Evolutionary conservation across 2,329 filamentous ascomycete species (phyloP), one percentile per base, ranked within the genome.

Genomic region (Monilinia laxa): DNA sequence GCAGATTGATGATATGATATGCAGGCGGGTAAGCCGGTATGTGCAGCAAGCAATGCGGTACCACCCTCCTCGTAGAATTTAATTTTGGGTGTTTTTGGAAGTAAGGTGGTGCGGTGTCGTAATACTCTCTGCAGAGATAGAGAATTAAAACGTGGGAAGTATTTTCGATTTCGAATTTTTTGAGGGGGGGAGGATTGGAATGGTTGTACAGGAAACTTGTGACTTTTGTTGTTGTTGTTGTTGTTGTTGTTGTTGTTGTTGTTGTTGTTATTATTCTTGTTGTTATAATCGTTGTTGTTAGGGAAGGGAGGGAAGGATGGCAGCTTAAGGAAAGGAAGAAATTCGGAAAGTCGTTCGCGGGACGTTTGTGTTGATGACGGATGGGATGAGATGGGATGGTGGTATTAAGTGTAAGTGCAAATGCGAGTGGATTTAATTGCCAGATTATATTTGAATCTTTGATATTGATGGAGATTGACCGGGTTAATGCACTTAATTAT

Each of bases 1-100:
- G 57, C 57, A 51, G 58, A 40, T 38, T 51, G 57, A 60, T 60
- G 58, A 60, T 60, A 51, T 60, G 45, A 38, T 60, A 51, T 60
- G 28, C 58, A 60, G 58, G 58, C 51, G 58, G 45, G 28, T 60
- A 60, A 45, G 58, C 58, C 49, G 28, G 57, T 23, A 59, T 18
- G 28, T 59, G 28, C 57, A 59, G 42, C 57, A 49, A 11, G n/a
- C 20, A 38, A 60, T 60, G 45, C 16, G 20, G 58, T 60, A 25
- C 45, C 11, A 38, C 45, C 16, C 45, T 60, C 47, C n/a, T 38
- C 58, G 58, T 60, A 60, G 58, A 60, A 60, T 60, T 56, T 58
- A 31, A 35, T 35, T 49, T 23, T 23, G 14, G 25, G 40, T n/a
- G 31, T 9, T 35, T 31, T 28, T 47, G 49, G n/a, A 12, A 23